Base-by-base conservation (phyloP, 2,329 filamentous ascomycete species). In the Metarhizium anisopliae region DNA sequence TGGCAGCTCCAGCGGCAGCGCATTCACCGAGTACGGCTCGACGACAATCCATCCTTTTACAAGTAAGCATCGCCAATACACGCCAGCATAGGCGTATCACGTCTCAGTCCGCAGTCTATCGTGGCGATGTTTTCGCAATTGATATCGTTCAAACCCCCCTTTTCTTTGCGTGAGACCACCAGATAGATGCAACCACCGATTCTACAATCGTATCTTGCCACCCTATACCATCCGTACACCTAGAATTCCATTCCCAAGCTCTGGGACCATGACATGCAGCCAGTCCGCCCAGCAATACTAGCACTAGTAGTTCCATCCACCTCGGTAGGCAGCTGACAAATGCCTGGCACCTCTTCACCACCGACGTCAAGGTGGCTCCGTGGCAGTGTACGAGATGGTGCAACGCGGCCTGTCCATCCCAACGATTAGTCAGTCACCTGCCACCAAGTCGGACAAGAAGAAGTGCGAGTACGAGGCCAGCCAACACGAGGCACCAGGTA, bases 381-480 rank as follows among this genome's bases (percentile, higher is more conserved):
- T 43, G 40, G 40, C 40, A 13, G 40, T 43, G 16, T 43, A 14
- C 2, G 18, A 20, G 11, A 50, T 4, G 47, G 7, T 50, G 40
- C 16, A 43, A 43, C 16, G n/a, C 11, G 25, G 25, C 25, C 25
- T 25, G 25, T 25, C 25, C 25, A 25, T 25, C 25, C 25, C 16
- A 43, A 14, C 40, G 40, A 43, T 43, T 51, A 55, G 38, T 52
- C 30, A 47, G 52, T 56, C 63, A 63, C 8, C 35, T 36, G 35
- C 25, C 25, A 25, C 25, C 25, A 25, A 25, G 25, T 25, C 4
- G 25, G 25, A 25, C 25, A 25, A 25, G 25, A 25, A 25, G 25
- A 25, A 25, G 25, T 25, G 25, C 25, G 25, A 25, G 25, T 25
- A 3, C 25, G 25, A 25, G 25, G 1, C 25, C 25, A 25, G 25